A percentile compares a stretch with the other conserved stretches of the same genome.
phyloP scores from a whole-genome alignment of 83 land plant species.

The Picea mariana region DNA sequence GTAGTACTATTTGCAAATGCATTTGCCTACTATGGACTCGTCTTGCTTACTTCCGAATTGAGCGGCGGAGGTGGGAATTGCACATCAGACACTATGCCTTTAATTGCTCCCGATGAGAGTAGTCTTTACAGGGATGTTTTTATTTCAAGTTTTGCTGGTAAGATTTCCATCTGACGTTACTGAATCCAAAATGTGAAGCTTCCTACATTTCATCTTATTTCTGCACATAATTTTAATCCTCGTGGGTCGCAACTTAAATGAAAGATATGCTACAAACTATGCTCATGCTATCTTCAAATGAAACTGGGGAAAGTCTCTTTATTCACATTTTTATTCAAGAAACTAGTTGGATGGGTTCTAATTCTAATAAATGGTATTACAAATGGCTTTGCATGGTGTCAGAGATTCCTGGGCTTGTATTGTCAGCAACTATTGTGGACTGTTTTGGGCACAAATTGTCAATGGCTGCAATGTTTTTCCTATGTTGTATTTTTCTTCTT shows the following conservation, averaged over 20 bases:
- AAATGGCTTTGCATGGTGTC: constrained; percentile 4
- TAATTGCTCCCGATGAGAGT: constrained; percentile 12
- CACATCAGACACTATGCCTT: constrained; percentile 7
- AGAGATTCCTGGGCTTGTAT: constrained; percentile 93
- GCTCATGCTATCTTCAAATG: not conserved
- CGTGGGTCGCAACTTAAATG: not conserved
- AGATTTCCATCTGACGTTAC: not conserved
- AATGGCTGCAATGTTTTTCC: constrained; percentile 75
- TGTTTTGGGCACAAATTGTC: constrained; percentile 79
- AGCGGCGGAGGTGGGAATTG: constrained; percentile 44
- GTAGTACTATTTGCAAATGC: constrained; percentile 87
- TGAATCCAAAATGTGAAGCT: not conserved
- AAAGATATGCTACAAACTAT: not conserved
- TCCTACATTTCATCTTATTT: not conserved
- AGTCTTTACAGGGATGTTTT: constrained; percentile 60
- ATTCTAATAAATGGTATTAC: not conserved
- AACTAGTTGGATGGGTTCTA: not conserved
- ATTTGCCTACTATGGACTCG: constrained; percentile 88
- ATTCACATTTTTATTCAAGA: not conserved
- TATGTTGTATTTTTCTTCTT: constrained; percentile 59
- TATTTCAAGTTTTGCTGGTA: constrained; percentile 74
- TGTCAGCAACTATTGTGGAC: constrained; percentile 78
- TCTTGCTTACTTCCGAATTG: constrained; percentile 77
- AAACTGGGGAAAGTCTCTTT: not conserved
- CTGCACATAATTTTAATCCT: not conserved